Base-by-base conservation (phyloP, 129 eudicot genomes). In the Escallonia rubra region DNA sequence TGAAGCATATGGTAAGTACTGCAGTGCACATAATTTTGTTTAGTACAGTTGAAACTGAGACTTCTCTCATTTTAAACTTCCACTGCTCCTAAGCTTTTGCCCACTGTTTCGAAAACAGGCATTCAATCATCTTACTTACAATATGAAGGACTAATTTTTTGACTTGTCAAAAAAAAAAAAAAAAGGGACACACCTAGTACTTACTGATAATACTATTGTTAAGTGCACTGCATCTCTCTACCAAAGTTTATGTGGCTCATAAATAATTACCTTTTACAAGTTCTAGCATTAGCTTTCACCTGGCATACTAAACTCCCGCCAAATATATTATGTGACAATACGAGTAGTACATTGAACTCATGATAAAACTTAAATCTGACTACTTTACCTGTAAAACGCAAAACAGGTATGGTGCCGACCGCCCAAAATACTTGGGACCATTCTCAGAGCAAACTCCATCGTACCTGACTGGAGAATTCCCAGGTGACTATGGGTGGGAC, bases 401-500 rank as follows among this genome's bases (percentile, higher is more conserved):
- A 6, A 53, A 74, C 61, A 86, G 95, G 90, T 81, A 83, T 42
- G 94, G 95, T 3, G 82, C 89, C 4, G 94, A 86, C 82, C 79
- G 87, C 34, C 86, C 84, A 23, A 83, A 86, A 79, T 86, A 72
- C 77, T 80, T 86, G 84, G 93, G 93, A 56, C 93, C 93, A 14
- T 86, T 86, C 80, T 86, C 94, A 0, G 86, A 80, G 79, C 84
- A 86, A 69, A 77, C 94, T 67, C 94, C 94, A 59, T 82, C 89
- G 14, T 87, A 87, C 85, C 68, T 83, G 10, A 87, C 90, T 10
- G 95, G 95, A 14, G 95, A 87, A 69, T 87, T 83, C 83, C 95
- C 95, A 0, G 87, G 95, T 66, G 95, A 87, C 77, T 87, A 87
- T 61, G 90, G 95, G 7, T 87, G 87, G 95, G 90, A 87, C 87